Conservation (phyloP, 441 rosid genomes). For the Mallotus repandus region DNA sequence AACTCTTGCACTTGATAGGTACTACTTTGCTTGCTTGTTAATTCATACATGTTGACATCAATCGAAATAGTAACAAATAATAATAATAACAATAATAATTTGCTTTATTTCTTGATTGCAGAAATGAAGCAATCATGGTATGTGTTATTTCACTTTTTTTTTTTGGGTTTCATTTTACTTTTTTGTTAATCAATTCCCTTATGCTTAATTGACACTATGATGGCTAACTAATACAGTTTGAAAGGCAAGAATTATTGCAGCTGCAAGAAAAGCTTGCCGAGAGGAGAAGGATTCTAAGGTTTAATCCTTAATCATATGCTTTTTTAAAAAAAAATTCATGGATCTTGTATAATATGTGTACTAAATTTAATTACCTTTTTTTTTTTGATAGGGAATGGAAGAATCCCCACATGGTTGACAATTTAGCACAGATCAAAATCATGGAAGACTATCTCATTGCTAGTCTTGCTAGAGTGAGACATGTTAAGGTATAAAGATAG, state of each 20-base stretch:
- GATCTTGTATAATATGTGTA: neutral
- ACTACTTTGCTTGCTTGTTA: neutral
- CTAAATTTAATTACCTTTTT: neutral
- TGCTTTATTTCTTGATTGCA: conserved; percentile 1
- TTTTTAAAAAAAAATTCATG: neutral
- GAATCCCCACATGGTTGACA: conserved; percentile 7
- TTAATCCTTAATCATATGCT: neutral
- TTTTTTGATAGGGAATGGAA: conserved; percentile 15
- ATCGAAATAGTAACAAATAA: no score
- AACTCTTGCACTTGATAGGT: conserved; percentile 16
- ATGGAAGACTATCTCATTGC: conserved; percentile 22
- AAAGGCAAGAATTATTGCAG: neutral
- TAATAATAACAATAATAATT: neutral
- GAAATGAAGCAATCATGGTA: conserved; percentile 19
- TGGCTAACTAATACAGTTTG: neutral
- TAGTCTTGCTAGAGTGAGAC: neutral
- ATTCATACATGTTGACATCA: neutral
- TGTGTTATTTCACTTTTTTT: neutral
- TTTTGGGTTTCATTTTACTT: neutral
- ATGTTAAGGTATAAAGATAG: neutral
- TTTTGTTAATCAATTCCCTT: neutral
- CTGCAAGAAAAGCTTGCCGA: conserved; percentile 1
- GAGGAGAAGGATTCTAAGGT: conserved; percentile 16
- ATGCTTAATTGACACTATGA: neutral
- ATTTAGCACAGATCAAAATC: conserved; percentile 12